Evolutionary conservation across 2,329 filamentous ascomycete genomes (phyloP).

Genomic region (Penicillium paneum): DNA sequence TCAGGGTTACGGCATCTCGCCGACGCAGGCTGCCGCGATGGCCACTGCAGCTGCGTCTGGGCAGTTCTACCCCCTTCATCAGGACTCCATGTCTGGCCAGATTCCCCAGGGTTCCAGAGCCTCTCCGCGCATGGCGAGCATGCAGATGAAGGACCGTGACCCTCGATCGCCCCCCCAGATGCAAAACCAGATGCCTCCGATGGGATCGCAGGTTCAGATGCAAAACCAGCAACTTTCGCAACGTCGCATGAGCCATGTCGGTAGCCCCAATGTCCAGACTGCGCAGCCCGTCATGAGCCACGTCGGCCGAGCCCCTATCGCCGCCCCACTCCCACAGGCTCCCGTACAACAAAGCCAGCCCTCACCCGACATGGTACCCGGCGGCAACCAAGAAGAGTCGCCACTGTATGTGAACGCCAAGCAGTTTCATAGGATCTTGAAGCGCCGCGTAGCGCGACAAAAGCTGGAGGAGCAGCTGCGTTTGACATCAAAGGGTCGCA

Average conservation of each 20-base stretch:
- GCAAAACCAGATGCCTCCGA: conserved; percentile 54
- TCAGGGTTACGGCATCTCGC: conserved; percentile 69
- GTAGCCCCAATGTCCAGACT: conserved; percentile 70
- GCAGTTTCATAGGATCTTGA: conserved; percentile 95
- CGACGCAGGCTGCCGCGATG: conserved; percentile 88
- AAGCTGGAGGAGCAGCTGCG: conserved; percentile 89
- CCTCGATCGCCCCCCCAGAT: conserved; percentile 75
- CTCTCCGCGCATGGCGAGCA: conserved; percentile 72
- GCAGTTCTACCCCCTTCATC: conserved; percentile 70
- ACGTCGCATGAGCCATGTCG: conserved; percentile 71
- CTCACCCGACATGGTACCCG: conserved; percentile 74
- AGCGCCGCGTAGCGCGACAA: conserved; percentile 87
- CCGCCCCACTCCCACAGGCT: conserved; percentile 53
- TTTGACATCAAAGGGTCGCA: conserved; percentile 89
- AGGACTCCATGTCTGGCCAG: conserved; percentile 66
- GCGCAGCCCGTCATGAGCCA: conserved; percentile 76
- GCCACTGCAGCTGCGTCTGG: conserved; percentile 89
- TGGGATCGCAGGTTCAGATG: conserved; percentile 49
- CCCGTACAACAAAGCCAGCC: conserved; percentile 65
- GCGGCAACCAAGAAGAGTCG: conserved; percentile 71
- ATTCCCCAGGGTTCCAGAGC: conserved; percentile 54
- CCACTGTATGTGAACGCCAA: conserved; percentile 98
- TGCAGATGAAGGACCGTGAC: conserved; percentile 68
- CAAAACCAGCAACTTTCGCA: conserved; percentile 59
- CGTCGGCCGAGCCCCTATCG: conserved; percentile 51